These are phyloP conservation scores for Metschnikowia noctiluminum DNA, from an alignment of 805 yeast genomes.

Conservation along the genomic window DNA sequence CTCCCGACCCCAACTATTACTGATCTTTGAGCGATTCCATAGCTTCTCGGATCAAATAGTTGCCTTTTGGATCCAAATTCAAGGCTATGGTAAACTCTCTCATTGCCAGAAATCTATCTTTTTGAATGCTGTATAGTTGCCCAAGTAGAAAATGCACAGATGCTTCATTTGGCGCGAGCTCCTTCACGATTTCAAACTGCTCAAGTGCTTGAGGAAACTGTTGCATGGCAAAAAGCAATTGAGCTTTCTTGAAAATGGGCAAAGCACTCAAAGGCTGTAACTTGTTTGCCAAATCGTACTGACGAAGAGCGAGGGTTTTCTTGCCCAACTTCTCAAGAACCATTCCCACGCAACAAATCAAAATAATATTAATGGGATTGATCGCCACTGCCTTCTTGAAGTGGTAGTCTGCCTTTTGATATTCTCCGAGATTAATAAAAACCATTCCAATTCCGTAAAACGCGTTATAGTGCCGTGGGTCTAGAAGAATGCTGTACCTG, in stretches of 20 bases:
- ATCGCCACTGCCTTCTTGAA: slow-evolving; percentile 84
- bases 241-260: slow-evolving; percentile 86
- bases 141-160: slow-evolving; percentile 89
- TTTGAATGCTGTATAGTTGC: slow-evolving; percentile 73
- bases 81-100: slow-evolving; percentile 84
- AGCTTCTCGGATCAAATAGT: slow-evolving; percentile 80
- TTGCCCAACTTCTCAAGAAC: slow-evolving; percentile 75
- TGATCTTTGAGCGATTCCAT: slow-evolving; percentile 49
- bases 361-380: slow-evolving; percentile 85
- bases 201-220: slow-evolving; percentile 68
- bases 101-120: slow-evolving; percentile 73
- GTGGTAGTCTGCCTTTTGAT: slow-evolving; percentile 77
- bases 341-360: slow-evolving; percentile 92
- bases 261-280: slow-evolving; percentile 83
- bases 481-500: slow-evolving; percentile 70
- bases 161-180: slow-evolving; percentile 91
- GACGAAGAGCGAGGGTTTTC: slow-evolving; percentile 68
- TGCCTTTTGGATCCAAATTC: slow-evolving; percentile 89
- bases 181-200: slow-evolving; percentile 68
- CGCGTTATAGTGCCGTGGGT: slow-evolving; percentile 87
- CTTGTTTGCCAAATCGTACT: slow-evolving; percentile 78
- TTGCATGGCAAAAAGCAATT: slow-evolving; percentile 67
- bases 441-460: slow-evolving; percentile 96
- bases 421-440: slow-evolving; percentile 79
- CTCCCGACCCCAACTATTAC: not conserved